Percentiles rank a stretch among this genome's conserved stretches.
Evolutionary conservation across 495 filamentous ascomycete genomes (phyloP).

Genomic region (Daldinia loculata): DNA sequence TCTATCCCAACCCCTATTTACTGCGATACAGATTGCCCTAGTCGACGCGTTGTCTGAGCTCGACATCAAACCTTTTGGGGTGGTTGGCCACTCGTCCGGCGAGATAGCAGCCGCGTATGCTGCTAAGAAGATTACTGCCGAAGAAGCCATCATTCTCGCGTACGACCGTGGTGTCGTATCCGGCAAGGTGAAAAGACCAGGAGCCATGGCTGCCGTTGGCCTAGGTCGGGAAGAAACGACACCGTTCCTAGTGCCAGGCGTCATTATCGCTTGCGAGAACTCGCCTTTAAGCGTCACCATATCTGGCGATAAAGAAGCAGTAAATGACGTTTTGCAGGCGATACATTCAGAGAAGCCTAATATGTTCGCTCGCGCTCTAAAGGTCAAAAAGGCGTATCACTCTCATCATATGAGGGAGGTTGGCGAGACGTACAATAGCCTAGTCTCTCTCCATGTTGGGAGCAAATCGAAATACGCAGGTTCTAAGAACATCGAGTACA

Average conservation of each 20-base stretch:
- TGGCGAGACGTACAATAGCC: not conserved
- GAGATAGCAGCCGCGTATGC: slow-evolving; percentile 65
- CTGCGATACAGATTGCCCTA: slow-evolving; percentile 59
- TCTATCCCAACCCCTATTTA: slow-evolving; percentile 59
- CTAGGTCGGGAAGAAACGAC: slow-evolving; percentile 57
- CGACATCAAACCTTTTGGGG: slow-evolving; percentile 53
- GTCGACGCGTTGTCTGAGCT: slow-evolving; percentile 56
- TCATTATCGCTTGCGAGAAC: slow-evolving; percentile 57
- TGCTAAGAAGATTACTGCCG: slow-evolving; percentile 46
- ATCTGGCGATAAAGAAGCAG: slow-evolving; percentile 53
- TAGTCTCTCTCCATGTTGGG: slow-evolving; percentile 26
- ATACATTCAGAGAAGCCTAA: slow-evolving; percentile 54
- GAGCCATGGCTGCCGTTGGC: slow-evolving; percentile 38
- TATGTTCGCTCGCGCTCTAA: slow-evolving; percentile 52
- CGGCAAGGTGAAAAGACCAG: slow-evolving; percentile 56
- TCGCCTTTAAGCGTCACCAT: slow-evolving; percentile 57
- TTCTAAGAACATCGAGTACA: not conserved
- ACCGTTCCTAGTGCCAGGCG: slow-evolving; percentile 45
- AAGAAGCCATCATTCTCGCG: slow-evolving; percentile 59
- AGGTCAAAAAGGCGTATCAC: slow-evolving; percentile 65
- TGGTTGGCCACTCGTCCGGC: slow-evolving; percentile 68
- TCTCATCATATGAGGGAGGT: slow-evolving; percentile 56
- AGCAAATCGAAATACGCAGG: slow-evolving; percentile 38
- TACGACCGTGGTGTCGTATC: slow-evolving; percentile 60
- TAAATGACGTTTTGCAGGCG: slow-evolving; percentile 42